Base-by-base conservation (phyloP, 2,329 filamentous ascomycete species). In the Didymella arachidicola region DNA sequence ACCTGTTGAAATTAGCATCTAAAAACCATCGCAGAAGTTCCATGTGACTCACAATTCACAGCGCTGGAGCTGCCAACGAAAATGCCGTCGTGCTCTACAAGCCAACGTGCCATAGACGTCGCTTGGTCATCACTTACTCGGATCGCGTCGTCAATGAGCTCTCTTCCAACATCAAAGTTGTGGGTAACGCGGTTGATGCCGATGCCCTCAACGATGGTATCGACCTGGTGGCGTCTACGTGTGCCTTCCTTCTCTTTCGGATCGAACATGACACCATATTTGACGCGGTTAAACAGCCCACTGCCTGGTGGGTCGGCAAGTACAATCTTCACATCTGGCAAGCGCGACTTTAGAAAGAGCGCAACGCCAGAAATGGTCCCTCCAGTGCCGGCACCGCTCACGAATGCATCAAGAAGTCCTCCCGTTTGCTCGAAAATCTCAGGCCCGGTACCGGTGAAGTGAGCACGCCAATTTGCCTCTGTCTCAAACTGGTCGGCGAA, bases 401-500 rank as follows among this genome's bases (percentile, higher is more conserved):
- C 90, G 72, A 98, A 98, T 3, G 92, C 94, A 74, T 96, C 91
- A 1, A 98, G 72, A 7, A 78, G 78, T 0, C 92, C 92, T 25
- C 82, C 84, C 6, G 90, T 91, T 79, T 99, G 95, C 0, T 81
- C 79, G 69, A 86, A 90, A 65, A 99, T 95, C 79, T 99, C 95
- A 0, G 94, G 95, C 0, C 95, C 95, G 0, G 95, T 99, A 14
- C 87, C 86, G 19, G 84, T 81, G 68, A 89, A 87, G 79, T 99
- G 95, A 1, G 95, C 93, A 44, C 85, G 83, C 84, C 90, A 97
- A 78, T 99, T 99, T 30, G 93, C 91, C 49, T 87, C 82, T 26
- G 90, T 94, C 79, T 99, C 95, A 73, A 99, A 99, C 74, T 99
- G 95, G 76, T 99, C 91, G 0, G 94, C 93, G 74, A 98, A 99